A percentile compares a stretch with the other conserved stretches of the same genome.
These are phyloP conservation scores for Penicillium maclennaniae DNA, from an alignment of 495 filamentous ascomycete species.

Conservation along the genomic window DNA sequence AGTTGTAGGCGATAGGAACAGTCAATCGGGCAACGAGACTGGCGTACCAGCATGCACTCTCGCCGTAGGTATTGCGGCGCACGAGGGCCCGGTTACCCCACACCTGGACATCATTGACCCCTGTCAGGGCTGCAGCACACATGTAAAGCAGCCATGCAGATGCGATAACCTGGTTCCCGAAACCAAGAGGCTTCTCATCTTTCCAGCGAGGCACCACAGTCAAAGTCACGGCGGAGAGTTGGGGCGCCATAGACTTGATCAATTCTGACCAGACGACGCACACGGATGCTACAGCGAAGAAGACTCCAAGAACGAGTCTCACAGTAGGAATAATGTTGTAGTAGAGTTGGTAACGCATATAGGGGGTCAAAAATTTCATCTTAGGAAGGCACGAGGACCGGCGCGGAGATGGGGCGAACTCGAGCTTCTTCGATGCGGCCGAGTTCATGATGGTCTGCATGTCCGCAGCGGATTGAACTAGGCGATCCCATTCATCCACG, in stretches of 20 bases:
- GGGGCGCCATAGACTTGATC: constrained; percentile 69
- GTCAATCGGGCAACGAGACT: constrained; percentile 84
- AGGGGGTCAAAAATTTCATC: constrained; percentile 68
- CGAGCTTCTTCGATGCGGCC: constrained; percentile 70
- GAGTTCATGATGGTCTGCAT: constrained; percentile 84
- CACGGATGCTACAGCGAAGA: constrained; percentile 70
- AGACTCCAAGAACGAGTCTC: constrained; percentile 53
- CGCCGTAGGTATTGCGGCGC: constrained; percentile 81
- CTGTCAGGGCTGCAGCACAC: constrained; percentile 77
- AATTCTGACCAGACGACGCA: constrained; percentile 91
- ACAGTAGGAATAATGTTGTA: constrained; percentile 64
- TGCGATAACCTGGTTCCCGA: constrained; percentile 79
- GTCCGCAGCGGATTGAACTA: constrained; percentile 67
- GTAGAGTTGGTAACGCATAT: constrained; percentile 76
- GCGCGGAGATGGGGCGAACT: constrained; percentile 60
- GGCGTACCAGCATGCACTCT: constrained; percentile 93
- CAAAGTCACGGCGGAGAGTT: constrained; percentile 75
- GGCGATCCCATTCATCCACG: constrained; percentile 75
- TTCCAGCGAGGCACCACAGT: constrained; percentile 78
- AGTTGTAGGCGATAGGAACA: constrained; percentile 92
- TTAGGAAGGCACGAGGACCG: constrained; percentile 51
- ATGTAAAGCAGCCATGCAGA: constrained; percentile 92
- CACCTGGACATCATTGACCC: constrained; percentile 83
- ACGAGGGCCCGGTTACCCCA: constrained; percentile 94
- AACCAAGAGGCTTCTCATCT: constrained; percentile 66